Evolutionary conservation across 352 stramenopile genomes (phyloP), one percentile per base, ranked within the genome.

Genomic region (Phytophthora syringae): DNA sequence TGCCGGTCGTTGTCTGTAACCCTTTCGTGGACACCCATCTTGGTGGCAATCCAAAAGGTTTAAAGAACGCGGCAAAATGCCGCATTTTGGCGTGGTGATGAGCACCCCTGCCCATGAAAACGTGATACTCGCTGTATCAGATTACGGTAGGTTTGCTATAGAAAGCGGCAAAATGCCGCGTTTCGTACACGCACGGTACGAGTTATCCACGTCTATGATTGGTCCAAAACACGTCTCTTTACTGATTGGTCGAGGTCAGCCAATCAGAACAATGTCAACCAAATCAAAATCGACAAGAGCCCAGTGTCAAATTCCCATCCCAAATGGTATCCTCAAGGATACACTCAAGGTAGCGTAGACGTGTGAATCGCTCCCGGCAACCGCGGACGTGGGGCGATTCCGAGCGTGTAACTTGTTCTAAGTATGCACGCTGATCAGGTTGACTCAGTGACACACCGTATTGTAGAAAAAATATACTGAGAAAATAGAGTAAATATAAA

Each of bases 81-180:
- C 47, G 32, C 49, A 13, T 56, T 56, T 56, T 47, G 49, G 43
- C 13, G 11, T 36, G 32, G 49, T 56, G 32, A 48, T 48, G 42
- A 10, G 42, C 42, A 6, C 42, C 7, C 42, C 21, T 28, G 13
- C 20, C 1, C 20, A 6, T 48, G 20, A 48, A n/a, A 7, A 48
- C 42, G 18, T 48, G 42, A 28, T 11, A 30, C 20, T 48, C 9
- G 42, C 20, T 48, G 42, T 48, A 30, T 48, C 42, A 48, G 28
- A 30, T 48, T 48, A 48, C 42, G 42, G 42, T 28, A 48, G 3
- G 42, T 48, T n/a, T 18, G 2, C 7, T 48, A 7, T 25, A 48
- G 20, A 48, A 48, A n/a, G 40, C 18, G 40, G 40, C 18, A 48
- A 48, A 48, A 48, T 48, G 40, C 40, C 21, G 20, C 42, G 42